A percentile compares a stretch with the other conserved stretches of the same genome.
These are phyloP conservation scores for Vanrija sp. DNA, from an alignment of 1,284 basidiomycete genomes.

Conservation along the genomic window DNA sequence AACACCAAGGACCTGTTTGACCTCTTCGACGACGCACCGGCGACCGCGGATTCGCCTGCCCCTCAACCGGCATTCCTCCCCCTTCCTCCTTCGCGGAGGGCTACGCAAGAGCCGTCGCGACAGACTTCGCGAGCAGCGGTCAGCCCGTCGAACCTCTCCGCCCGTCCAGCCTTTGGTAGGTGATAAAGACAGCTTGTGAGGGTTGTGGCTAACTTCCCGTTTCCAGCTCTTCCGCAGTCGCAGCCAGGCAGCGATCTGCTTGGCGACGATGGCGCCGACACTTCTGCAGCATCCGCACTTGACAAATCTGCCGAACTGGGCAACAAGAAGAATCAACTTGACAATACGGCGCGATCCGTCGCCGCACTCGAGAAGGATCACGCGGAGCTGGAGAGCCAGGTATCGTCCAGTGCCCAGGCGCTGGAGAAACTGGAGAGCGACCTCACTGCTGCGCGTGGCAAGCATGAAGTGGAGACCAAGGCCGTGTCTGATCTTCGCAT, in stretches of 20 bases:
- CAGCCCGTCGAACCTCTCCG: too few relatives aligned
- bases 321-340: constrained; percentile 75
- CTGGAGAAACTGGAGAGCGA: constrained; percentile 49
- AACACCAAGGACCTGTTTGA: constrained; percentile 47
- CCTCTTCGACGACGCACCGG: constrained; percentile 36
- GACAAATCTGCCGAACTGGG: constrained; percentile 64
- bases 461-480: constrained; percentile 79
- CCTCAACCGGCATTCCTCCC: constrained; percentile 23
- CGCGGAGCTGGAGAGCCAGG: constrained; percentile 42
- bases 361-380: constrained; percentile 39
- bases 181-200: neutral
- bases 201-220: neutral
- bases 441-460: constrained; percentile 53
- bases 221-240: neutral
- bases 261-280: constrained; percentile 35
- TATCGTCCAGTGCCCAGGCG: constrained; percentile 61
- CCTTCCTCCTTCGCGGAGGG: constrained; percentile 20
- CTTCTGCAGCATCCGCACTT: constrained; percentile 37
- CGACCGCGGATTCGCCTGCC: constrained; percentile 3
- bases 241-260: constrained; percentile 34
- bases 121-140: neutral
- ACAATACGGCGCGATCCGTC: constrained; percentile 62
- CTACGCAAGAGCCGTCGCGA: neutral
- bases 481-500: constrained; percentile 69
- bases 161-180: constrained; percentile 14